Evolutionary conservation across 805 yeast genomes (phyloP).

Genomic region (Pichia occidentalis): DNA sequence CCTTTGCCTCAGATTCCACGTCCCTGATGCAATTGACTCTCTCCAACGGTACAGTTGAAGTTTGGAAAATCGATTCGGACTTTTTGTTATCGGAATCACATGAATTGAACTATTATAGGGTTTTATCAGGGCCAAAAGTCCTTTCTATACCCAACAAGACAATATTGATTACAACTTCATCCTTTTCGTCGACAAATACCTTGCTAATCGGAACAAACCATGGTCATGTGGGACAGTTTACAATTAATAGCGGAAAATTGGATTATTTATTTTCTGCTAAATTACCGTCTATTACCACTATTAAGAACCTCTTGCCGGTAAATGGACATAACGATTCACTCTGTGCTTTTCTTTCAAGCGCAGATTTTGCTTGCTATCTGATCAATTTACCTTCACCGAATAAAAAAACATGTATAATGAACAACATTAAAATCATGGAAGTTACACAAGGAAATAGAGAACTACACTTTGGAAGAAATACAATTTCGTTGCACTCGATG

Average conservation of each 20-base stretch:
- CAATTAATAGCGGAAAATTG: constrained; percentile 17
- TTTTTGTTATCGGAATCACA: constrained; percentile 13
- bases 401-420: constrained; percentile 3
- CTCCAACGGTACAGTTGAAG: constrained; percentile 23
- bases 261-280: constrained; percentile 21
- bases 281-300: constrained; percentile 18
- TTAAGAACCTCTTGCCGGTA: constrained; percentile 6
- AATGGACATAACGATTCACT: constrained; percentile 7
- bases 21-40: constrained; percentile 23
- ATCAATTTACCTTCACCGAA: constrained; percentile 7
- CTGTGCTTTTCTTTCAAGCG: constrained; percentile 16
- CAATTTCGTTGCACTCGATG: background rate
- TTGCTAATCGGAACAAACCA: constrained; percentile 23
- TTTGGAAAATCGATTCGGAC: constrained; percentile 20
- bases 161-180: constrained; percentile 17
- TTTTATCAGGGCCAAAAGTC: constrained; percentile 8
- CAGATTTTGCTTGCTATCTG: constrained; percentile 15
- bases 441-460: background rate
- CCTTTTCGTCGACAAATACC: constrained; percentile 25
- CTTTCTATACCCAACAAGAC: constrained; percentile 15
- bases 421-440: constrained; percentile 2
- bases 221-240: constrained; percentile 27
- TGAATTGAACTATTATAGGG: constrained; percentile 5
- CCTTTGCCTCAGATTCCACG: constrained; percentile 12
- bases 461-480: constrained; percentile 6